These are phyloP conservation scores for Marsdenia floribunda DNA, from an alignment of 257 asterid species.

Conservation along the genomic window DNA sequence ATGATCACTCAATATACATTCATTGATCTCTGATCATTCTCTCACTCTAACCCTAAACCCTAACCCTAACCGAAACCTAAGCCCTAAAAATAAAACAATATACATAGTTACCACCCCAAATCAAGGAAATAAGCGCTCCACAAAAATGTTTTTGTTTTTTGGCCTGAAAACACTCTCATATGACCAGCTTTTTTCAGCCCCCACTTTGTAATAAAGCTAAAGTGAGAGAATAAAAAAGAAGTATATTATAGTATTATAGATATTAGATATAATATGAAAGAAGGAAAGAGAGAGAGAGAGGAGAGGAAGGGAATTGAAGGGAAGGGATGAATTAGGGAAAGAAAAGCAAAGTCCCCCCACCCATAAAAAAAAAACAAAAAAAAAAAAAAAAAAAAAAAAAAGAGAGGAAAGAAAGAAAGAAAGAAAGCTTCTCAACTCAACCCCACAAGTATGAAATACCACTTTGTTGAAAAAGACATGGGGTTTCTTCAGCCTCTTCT, in stretches of 20 bases:
- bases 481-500: slow-evolving; percentile 24
- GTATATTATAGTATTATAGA: not conserved
- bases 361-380: not conserved
- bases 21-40: not conserved
- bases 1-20: no score
- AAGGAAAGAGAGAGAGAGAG: slow-evolving; percentile 10
- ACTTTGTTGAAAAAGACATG: slow-evolving; percentile 34
- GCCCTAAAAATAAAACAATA: slow-evolving; percentile 10
- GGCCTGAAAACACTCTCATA: slow-evolving; percentile 37
- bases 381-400: not conserved
- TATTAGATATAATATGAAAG: slow-evolving; percentile 4
- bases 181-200: slow-evolving; percentile 30
- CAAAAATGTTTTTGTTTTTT: slow-evolving; percentile 30
- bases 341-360: not conserved
- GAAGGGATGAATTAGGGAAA: not conserved
- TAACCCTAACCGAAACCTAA: not conserved
- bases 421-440: slow-evolving; percentile 16
- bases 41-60: not conserved
- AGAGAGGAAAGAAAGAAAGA: not conserved
- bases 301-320: not conserved
- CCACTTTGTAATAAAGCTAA: slow-evolving; percentile 36
- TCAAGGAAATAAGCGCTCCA: slow-evolving; percentile 60
- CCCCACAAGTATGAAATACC: slow-evolving; percentile 43
- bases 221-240: slow-evolving; percentile 23
- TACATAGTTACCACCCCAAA: slow-evolving; percentile 41